Base-by-base conservation (phyloP, 176 grass and related monocot species). In the Oryza nivara region DNA sequence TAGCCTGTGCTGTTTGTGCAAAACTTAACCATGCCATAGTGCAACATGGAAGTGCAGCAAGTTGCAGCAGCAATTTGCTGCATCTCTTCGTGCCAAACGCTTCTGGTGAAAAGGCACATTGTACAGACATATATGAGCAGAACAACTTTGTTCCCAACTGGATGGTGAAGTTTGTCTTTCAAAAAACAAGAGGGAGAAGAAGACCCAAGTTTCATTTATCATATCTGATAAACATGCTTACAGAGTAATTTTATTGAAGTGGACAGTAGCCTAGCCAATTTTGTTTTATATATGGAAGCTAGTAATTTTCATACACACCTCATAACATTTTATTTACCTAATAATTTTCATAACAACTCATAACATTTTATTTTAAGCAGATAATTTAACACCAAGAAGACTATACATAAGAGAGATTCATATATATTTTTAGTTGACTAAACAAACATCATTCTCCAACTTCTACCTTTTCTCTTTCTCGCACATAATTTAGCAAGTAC, bases 21-120 rank as follows among this genome's bases (percentile, higher is more conserved):
- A 74, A 77, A 89, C 80, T 90, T 73, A 98, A 80, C 96, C 93
- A 98, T 38, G 88, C 89, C 75, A 76, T 84, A 32, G 77, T 79
- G 76, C 88, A 88, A 38, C 83, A 95, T 70, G 91, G 74, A 87
- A 98, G 75, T 44, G 75, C 1, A 68, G 64, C n/a, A 2, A 88
- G 43, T 86, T 64, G 28, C 26, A 76, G 82, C 49, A 88, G 56
- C 49, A 78, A 70, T 80, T 52, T 82, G 34, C 15, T 83, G 52
- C 49, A 54, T 67, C 44, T 84, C 92, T 74, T 80, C 66, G 35
- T 34, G 8, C 12, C 20, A 1, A 36, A 83, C 44, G 9, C 9
- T 83, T 70, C 88, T 83, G 75, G 16, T 19, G 11, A 36, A 51
- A 72, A n/a, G 14, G 11, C 8, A 86, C 20, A 61, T 78, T 9